Evolutionary conservation across 2,329 filamentous ascomycete species (phyloP), one percentile per base, ranked within the genome.

Genomic region (Bipolaris bicolor): DNA sequence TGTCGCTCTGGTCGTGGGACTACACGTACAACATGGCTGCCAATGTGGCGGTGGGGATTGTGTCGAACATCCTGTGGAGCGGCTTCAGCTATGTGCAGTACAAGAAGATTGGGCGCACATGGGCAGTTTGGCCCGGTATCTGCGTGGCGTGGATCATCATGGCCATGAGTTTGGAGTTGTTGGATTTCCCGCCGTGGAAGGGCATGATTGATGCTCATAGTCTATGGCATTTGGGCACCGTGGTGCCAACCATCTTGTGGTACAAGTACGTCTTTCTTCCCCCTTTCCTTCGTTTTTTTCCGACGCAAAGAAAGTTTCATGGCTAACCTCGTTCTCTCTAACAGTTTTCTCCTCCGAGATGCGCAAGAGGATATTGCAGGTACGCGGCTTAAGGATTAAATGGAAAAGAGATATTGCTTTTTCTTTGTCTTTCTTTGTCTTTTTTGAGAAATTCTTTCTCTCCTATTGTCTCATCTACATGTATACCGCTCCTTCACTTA

Each of bases 11-110:
- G 82, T 82, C 83, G 16, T 99, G 95, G 90, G 90, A 98, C 77
- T 99, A 99, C 76, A 90, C 89, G 5, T 99, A 99, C 80, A 99
- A 99, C 75, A 98, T 99, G 92, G 87, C 90, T 1, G 95, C 93
- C 49, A 99, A 98, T 70, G 90, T 99, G 18, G 86, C 84, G 3
- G 86, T 90, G 10, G 95, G 95, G 3, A 81, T 92, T 39, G 76
- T 93, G 4, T 89, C 92, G 72, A 97, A 98, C 69, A 50, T 88
- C 3, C 79, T 98, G 56, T 98, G 95, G 95, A 90, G 84, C 41
- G 90, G 86, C 76, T 97, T 96, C 78, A 93, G 90, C 73, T 86
- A 90, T 66, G 80, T 81, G 63, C 85, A 88, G 66, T 98, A 94
- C 78, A 81, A 83, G 62, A 86, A 87, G 75, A 86, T 89, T 16